Base-by-base conservation (phyloP, 2,329 filamentous ascomycete species). In the Cladorrhinum sp. region DNA sequence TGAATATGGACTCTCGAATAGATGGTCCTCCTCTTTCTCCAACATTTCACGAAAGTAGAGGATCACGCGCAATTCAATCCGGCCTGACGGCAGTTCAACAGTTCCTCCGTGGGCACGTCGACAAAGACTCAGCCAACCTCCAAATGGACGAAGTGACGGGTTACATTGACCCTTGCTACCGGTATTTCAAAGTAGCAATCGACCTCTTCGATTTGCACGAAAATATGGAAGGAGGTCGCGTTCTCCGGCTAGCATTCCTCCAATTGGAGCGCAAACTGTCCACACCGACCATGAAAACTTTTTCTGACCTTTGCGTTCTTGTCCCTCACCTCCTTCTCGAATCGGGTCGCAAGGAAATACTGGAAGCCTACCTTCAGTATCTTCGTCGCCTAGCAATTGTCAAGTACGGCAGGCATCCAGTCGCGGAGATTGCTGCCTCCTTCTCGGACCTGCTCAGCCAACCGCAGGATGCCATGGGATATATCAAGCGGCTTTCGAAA, bases 111-210 rank as follows among this genome's bases (percentile, higher is more conserved):
- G 64, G 63, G 3, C 59, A 65, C 57, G 49, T 67, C 50, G 65
- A 66, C 57, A 55, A 54, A 3, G 65, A 67, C 56, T 46, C 63
- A 7, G 57, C 55, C 48, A 58, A 65, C 46, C 62, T 60, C 42
- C 57, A 53, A n/a, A 9, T 39, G 8, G 66, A 68, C 26, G 66
- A 65, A 20, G 64, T 69, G 6, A 55, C 62, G 18, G 61, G 64
- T 9, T 68, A 62, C 42, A 54, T 65, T 48, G 67, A 69, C 56
- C 67, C 67, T 3, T 65, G 61, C 46, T 69, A 67, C 55, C 61
- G 67, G 4, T 68, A 67, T 46, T 69, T 69, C 62, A 67, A 65
- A n/a, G 56, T 61, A 3, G 62, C 67, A 52, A 67, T 68, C 64
- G 67, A 68, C 24, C 60, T 69, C 2, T 67, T 69, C 49, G 65